Conservation (phyloP, 495 filamentous ascomycete genomes). For the Aspergillus saccharolyticus region DNA sequence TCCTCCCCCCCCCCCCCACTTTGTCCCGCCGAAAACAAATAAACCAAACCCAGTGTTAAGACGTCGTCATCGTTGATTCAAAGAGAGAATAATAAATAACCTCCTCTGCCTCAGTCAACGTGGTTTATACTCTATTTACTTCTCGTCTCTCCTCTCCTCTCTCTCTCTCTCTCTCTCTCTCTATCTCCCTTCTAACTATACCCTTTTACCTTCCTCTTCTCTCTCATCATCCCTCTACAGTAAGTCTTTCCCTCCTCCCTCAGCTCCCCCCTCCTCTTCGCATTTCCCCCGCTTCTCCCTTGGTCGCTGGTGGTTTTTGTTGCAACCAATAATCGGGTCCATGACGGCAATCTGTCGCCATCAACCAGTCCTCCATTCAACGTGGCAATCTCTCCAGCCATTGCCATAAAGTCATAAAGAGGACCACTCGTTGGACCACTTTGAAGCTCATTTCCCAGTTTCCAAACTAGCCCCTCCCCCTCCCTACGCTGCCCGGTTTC, state of each 20-base stretch:
- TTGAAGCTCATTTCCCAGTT: background rate
- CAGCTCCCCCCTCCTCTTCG: background rate
- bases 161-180: background rate
- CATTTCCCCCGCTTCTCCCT: background rate
- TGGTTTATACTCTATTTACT: background rate
- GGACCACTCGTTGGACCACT: background rate
- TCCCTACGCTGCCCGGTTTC: background rate
- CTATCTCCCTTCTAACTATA: background rate
- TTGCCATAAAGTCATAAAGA: background rate
- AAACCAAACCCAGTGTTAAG: slow-evolving; percentile 2
- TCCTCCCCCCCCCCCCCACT: slow-evolving; percentile 7
- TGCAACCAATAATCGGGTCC: slow-evolving; percentile 1
- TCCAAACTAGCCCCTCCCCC: too few species aligned
- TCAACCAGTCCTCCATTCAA: slow-evolving; percentile 10
- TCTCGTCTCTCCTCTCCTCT: slow-evolving; percentile 12
- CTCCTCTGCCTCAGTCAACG: background rate
- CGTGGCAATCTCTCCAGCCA: background rate
- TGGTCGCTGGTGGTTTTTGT: background rate
- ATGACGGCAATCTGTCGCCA: slow-evolving; percentile 36
- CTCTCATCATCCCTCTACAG: slow-evolving; percentile 5
- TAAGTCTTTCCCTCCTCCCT: background rate
- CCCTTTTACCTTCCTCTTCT: slow-evolving; percentile 4
- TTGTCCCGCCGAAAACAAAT: slow-evolving; percentile 7
- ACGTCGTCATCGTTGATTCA: background rate
- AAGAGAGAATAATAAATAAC: slow-evolving; percentile 4